A percentile compares a stretch with the other conserved stretches of the same genome.
These are phyloP conservation scores for Dioscorea zingiberensis DNA, from an alignment of 106 monocot species.

Conservation along the genomic window DNA sequence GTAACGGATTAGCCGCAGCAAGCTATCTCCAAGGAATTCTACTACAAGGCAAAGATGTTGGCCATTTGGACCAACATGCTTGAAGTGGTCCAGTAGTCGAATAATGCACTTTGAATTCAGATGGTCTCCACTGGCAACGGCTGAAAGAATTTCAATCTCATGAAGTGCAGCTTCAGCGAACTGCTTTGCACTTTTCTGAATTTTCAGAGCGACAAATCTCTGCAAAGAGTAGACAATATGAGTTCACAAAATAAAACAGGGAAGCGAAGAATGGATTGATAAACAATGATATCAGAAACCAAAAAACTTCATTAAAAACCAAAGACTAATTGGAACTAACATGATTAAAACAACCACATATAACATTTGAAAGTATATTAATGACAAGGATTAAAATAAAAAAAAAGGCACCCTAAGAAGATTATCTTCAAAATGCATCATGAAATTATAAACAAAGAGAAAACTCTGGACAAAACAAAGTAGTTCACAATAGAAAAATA, in stretches of 20 bases:
- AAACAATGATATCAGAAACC: too few species aligned
- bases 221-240: conserved; percentile 19
- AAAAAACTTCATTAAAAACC: too few species aligned
- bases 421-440: too few species aligned
- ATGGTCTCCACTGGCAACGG: conserved; percentile 65
- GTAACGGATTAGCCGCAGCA: conserved; percentile 69
- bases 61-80: conserved; percentile 90
- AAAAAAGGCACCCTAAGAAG: too few species aligned
- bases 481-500: too few species aligned
- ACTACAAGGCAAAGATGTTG: conserved; percentile 77
- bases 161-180: conserved; percentile 81
- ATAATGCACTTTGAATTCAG: conserved; percentile 67
- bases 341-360: too few species aligned
- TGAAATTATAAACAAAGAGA: too few species aligned
- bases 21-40: conserved; percentile 87
- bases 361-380: too few species aligned
- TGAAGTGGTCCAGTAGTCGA: conserved; percentile 69
- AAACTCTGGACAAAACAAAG: too few species aligned
- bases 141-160: conserved; percentile 78
- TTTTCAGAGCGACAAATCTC: conserved; percentile 90
- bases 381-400: too few species aligned
- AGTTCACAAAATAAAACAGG: not conserved
- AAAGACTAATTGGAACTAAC: too few species aligned
- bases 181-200: conserved; percentile 82
- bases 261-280: not conserved